Percentiles rank a stretch among this genome's conserved stretches.
Conservation (phyloP, 345 rosid genomes). For the Syzygium oleosum region DNA sequence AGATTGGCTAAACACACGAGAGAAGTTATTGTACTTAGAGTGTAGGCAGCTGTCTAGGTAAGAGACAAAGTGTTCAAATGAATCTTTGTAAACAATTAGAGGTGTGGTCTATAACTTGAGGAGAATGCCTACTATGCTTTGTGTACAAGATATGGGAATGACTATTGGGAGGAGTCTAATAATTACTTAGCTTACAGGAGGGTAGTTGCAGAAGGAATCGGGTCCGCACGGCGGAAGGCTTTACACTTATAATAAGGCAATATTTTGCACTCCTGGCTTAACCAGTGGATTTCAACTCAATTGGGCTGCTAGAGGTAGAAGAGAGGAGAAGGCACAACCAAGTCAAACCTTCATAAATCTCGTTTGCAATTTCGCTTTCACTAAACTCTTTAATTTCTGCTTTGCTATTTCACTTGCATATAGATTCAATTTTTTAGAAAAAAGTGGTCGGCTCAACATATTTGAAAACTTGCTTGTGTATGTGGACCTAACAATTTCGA, state of each 20-base stretch:
- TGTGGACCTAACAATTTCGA: no score
- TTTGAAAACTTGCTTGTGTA: no score
- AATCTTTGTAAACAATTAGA: not conserved
- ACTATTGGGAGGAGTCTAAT: not conserved
- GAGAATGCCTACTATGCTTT: not conserved
- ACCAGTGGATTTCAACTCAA: no score
- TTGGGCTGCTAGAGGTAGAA: not conserved
- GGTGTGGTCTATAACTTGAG: not conserved
- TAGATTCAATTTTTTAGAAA: no score
- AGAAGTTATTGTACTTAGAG: not conserved
- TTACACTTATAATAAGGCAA: not conserved
- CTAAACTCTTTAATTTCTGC: no score
- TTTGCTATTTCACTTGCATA: no score
- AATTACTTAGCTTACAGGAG: not conserved
- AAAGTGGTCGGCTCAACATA: no score
- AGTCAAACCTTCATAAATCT: no score
- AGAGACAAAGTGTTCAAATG: rapidly evolving
- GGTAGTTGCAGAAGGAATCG: not conserved
- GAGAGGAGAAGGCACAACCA: no score
- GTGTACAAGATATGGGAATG: not conserved
- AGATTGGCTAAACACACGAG: not conserved
- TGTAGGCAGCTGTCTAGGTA: not conserved
- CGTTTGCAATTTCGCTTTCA: no score
- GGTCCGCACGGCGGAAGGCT: rapidly evolving
- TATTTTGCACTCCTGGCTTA: not conserved